phyloP scores from a whole-genome alignment of 2,329 filamentous ascomycete genomes.

The Kalmusia sp. region DNA sequence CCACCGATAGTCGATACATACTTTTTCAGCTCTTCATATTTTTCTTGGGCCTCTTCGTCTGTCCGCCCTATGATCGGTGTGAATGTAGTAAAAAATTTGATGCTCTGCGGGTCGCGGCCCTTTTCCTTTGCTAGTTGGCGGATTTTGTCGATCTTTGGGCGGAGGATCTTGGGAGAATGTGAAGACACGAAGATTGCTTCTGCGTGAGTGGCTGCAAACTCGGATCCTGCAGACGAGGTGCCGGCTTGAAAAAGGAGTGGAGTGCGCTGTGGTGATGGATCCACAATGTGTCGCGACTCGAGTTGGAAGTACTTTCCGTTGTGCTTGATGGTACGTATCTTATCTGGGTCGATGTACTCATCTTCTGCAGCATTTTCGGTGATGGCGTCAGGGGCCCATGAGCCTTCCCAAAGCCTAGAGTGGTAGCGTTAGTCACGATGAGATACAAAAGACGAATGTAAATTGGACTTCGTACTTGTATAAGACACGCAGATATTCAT shows the following conservation, averaged over 20 bases:
- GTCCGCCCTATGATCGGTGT: conserved; percentile 44
- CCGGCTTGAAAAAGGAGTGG: conserved; percentile 61
- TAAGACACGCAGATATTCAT: conserved; percentile 67
- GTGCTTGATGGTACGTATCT: conserved; percentile 67
- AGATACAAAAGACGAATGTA: background rate
- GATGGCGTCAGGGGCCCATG: conserved; percentile 64
- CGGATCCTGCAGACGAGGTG: conserved; percentile 63
- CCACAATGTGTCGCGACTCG: conserved; percentile 53
- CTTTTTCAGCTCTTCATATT: conserved; percentile 59
- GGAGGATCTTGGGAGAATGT: conserved; percentile 58
- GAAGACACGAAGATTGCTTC: conserved; percentile 67
- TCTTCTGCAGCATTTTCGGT: conserved; percentile 61
- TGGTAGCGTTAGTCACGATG: background rate
- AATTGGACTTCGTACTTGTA: conserved; percentile 59
- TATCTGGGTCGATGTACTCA: conserved; percentile 64
- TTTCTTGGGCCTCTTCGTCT: conserved; percentile 59
- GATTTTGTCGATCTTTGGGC: conserved; percentile 61
- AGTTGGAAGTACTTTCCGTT: conserved; percentile 62
- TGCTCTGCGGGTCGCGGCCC: conserved; percentile 62
- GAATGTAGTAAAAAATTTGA: conserved; percentile 59
- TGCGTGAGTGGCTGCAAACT: conserved; percentile 65
- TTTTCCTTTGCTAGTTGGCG: conserved; percentile 57
- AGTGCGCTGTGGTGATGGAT: conserved; percentile 50
- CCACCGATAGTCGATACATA: conserved; percentile 63
- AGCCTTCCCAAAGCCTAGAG: conserved; percentile 61